Evolutionary conservation across 495 filamentous ascomycete genomes (phyloP).

Genomic region (Clavariopsis aquatica): DNA sequence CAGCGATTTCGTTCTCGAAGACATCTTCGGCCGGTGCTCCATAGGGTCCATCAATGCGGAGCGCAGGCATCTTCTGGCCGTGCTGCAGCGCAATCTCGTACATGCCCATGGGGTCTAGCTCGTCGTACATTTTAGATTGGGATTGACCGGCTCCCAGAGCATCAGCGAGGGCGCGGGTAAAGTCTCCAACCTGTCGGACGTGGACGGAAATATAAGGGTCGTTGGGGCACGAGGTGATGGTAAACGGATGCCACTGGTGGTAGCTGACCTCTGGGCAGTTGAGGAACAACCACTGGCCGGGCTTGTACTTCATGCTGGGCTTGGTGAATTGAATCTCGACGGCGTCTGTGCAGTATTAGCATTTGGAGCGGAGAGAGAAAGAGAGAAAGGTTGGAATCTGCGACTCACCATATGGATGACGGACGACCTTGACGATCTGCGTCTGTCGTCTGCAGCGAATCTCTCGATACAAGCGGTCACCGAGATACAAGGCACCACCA

Average conservation of each 20-base stretch:
- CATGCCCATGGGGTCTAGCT: conserved; percentile 91
- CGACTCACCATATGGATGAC: conserved; percentile 89
- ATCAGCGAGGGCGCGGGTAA: conserved; percentile 83
- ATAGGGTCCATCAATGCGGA: conserved; percentile 94
- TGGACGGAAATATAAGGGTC: conserved; percentile 93
- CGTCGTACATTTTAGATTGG: conserved; percentile 81
- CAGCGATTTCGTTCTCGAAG: conserved; percentile 97
- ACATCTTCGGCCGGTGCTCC: conserved; percentile 96
- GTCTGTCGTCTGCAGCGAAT: conserved; percentile 78
- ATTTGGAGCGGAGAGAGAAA: too few relatives aligned
- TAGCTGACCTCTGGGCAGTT: conserved; percentile 85
- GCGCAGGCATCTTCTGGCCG: conserved; percentile 80
- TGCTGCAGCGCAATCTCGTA: conserved; percentile 97
- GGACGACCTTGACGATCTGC: conserved; percentile 88
- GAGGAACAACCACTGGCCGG: conserved; percentile 96
- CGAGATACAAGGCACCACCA: conserved; percentile 80
- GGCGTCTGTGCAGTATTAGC: conserved; percentile 64
- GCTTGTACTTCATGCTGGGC: conserved; percentile 95
- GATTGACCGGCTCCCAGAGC: conserved; percentile 87
- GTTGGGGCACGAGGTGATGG: conserved; percentile 96
- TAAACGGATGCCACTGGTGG: conserved; percentile 98
- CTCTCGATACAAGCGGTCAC: conserved; percentile 90
- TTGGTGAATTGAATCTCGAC: conserved; percentile 98
- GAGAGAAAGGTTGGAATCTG: too few relatives aligned
- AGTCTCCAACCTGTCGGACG: conserved; percentile 95